Conservation (phyloP, 2,329 filamentous ascomycete genomes). For the Pseudocercospora pini-densiflorae region DNA sequence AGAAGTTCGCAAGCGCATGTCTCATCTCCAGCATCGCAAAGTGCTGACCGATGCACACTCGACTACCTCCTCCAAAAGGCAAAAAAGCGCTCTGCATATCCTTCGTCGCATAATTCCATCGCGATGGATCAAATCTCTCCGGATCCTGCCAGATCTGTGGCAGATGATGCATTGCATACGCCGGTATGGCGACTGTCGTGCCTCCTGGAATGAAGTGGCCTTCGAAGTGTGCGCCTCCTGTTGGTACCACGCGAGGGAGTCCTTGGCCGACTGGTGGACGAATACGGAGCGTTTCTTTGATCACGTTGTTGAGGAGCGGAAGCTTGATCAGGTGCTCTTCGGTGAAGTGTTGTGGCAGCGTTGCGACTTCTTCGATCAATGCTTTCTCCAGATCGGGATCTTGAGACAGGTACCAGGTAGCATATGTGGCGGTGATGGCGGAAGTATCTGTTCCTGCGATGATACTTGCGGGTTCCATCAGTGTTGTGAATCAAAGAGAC, state of each 20-base stretch:
- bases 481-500: not conserved
- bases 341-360: not conserved
- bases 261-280: not conserved
- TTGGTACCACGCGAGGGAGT: not conserved
- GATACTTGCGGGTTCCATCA: not conserved
- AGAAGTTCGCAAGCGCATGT: not conserved
- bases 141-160: not conserved
- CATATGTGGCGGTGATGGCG: constrained; percentile 1
- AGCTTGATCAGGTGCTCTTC: not conserved
- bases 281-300: not conserved
- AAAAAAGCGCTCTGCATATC: constrained; percentile 1
- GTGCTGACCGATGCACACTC: constrained; percentile 2
- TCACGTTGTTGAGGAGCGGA: not conserved
- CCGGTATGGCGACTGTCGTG: not conserved
- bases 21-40: constrained; percentile 4
- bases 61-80: constrained; percentile 3
- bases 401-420: not conserved
- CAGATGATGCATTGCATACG: not conserved
- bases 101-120: not conserved
- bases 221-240: not conserved
- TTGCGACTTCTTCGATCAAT: not conserved
- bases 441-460: not conserved
- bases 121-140: not conserved
- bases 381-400: not conserved
- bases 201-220: not conserved